Base-by-base conservation (phyloP, 2,329 filamentous ascomycete genomes). In the Aspergillus sp. region DNA sequence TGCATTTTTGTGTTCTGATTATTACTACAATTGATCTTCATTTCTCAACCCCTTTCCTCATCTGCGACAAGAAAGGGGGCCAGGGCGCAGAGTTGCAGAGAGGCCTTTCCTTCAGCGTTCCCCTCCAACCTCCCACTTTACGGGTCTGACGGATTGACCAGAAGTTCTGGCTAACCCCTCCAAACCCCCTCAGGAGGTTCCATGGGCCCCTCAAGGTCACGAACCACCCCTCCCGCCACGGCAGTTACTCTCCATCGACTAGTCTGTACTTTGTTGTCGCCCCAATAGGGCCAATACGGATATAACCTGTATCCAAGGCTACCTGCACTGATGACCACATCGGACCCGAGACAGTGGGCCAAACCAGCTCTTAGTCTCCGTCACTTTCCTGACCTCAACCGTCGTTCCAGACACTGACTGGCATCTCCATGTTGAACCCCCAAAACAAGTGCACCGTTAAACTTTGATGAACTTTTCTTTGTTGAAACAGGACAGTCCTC, bases 351-450 rank as follows among this genome's bases (percentile, higher is more conserved):
- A 26, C 32, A 22, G 42, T 53, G 51, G 51, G 36, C 51, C 51
- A 42, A 57, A 48, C 53, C 52, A 52, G 26, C 26, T 30, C 26
- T 30, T 11, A 30, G 26, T 30, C 54, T 38, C 48, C 38, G 56
- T 60, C 59, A 50, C 58, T 36, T 41, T 54, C 36, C 51, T 44
- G 45, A 57, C 43, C 53, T 56, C 51, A 49, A 36, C 59, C 57
- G 30, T 59, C 49, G 62, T 62, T 64, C 61, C 61, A 64, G 57
- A 57, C 56, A 54, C 56, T 43, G 34, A 36, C 34, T 36, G 13
- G 15, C 12, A 36, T 5, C 34, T 49, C 24, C 53, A n/a, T n/a
- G n/a, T n/a, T n/a, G n/a, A n/a, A 34, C 17, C 44, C 38, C 32
- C 22, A 34, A 47, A 38, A 55, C 30, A 50, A 39, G 34, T 13